phyloP scores from a whole-genome alignment of 371 early-diverging fungal species.

The Mortierella sp. region DNA sequence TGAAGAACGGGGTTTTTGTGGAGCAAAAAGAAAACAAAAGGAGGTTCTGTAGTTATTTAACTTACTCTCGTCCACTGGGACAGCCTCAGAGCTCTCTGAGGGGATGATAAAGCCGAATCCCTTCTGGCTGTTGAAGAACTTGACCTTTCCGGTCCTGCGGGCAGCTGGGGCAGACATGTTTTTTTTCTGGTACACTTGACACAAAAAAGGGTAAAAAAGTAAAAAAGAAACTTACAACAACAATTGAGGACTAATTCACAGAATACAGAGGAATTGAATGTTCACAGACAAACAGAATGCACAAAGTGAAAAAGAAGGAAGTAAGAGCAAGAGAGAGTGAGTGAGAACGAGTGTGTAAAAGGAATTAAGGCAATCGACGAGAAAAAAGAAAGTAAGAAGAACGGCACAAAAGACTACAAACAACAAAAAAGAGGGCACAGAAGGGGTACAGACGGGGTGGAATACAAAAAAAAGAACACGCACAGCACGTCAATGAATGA shows the following conservation, averaged over 20 bases:
- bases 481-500: slow-evolving; percentile 7
- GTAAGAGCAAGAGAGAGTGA: too few species aligned
- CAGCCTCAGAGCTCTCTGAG: slow-evolving; percentile 66
- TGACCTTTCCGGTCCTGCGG: slow-evolving; percentile 81
- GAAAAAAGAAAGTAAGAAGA: background rate
- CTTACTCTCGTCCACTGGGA: slow-evolving; percentile 79
- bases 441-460: slow-evolving; percentile 16
- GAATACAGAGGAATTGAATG: slow-evolving; percentile 11
- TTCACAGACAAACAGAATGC: slow-evolving; percentile 21
- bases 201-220: slow-evolving; percentile 9
- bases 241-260: slow-evolving; percentile 5
- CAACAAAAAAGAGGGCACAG: background rate
- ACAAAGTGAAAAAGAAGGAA: slow-evolving; percentile 16
- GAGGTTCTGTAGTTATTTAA: background rate
- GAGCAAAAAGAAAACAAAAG: background rate
- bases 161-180: slow-evolving; percentile 48
- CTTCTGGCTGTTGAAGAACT: slow-evolving; percentile 92
- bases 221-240: slow-evolving; percentile 13
- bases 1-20: background rate
- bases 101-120: slow-evolving; percentile 93
- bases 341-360: background rate
- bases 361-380: slow-evolving; percentile 18
- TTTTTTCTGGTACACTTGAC: background rate
- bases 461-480: slow-evolving; percentile 13
- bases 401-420: slow-evolving; percentile 3